A percentile compares a stretch with the other conserved stretches of the same genome.
Evolutionary conservation across 129 eudicot genomes (phyloP).

Genomic region (Smallanthus sonchifolius): DNA sequence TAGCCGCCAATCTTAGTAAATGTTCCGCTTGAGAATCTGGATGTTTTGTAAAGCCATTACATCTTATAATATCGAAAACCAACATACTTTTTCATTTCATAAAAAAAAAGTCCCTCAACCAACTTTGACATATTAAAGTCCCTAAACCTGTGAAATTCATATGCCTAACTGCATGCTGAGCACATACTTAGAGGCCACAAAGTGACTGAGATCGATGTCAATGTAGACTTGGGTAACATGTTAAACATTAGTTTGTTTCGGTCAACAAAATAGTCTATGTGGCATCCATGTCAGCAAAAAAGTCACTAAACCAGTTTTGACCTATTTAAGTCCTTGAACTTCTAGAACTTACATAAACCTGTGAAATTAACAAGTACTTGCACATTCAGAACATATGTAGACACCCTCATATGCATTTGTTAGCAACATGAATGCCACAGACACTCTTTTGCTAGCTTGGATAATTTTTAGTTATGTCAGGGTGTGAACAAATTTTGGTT

Average conservation of each 20-base stretch:
- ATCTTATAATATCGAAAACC: not conserved
- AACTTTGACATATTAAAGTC: not conserved
- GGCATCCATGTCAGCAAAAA: not conserved
- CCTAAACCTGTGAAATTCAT: not conserved
- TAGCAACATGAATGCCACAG: not conserved
- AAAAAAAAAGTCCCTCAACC: not conserved
- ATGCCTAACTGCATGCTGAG: not conserved
- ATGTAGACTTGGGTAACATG: not conserved
- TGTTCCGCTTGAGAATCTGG: constrained; percentile 80
- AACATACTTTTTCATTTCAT: not conserved
- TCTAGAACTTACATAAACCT: not conserved
- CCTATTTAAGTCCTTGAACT: not conserved
- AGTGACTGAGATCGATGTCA: not conserved
- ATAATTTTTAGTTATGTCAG: not conserved
- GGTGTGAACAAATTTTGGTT: not conserved
- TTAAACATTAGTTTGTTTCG: not conserved
- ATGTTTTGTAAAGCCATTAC: constrained; percentile 13
- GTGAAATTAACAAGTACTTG: not conserved
- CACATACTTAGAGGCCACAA: not conserved
- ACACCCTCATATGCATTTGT: not conserved
- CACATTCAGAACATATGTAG: not conserved
- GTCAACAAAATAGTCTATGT: not conserved
- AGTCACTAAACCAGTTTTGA: not conserved
- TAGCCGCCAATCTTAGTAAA: constrained; percentile 56
- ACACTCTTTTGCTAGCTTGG: not conserved